Evolutionary conservation across 208 protist genomes (phyloP), one percentile per base, ranked within the genome.

Genomic region (Acanthamoeba triangularis): DNA sequence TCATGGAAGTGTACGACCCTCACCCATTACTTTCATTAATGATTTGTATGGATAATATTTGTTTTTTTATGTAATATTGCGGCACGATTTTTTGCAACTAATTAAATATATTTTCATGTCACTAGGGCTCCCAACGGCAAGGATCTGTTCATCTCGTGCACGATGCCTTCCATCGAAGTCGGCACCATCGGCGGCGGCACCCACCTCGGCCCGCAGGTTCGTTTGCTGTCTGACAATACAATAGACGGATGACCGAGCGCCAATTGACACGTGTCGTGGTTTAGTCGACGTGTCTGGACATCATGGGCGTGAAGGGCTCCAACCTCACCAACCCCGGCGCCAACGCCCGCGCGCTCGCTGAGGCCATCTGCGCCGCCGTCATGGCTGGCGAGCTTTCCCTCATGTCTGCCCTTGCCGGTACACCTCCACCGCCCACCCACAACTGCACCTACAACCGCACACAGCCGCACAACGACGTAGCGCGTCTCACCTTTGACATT

Each of bases 101-200:
- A 28, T 28, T 35, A 30, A 16, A 85, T 85, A 25, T 11, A 91
- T 74, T n/a, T 28, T 14, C 3, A 35, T 14, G 28, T n/a, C n/a
- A 16, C 1, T 78, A 94, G 90, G 0, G 72, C 72, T 23, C 78
- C 97, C 54, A 98, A 98, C 52, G 96, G 97, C 44, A 78, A 96
- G n/a, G 98, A 99, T 96, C 97, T 99, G 61, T 97, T 99, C 94
- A 98, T 99, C 30, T 99, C 98, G 37, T 98, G 99, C 85, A 99
- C 98, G 30, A 99, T 99, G 99, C 99, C 99, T 16, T 99, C 98
- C 69, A 98, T 99, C 65, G 99, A 99, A 97, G 99, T 99, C 44
- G 99, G 99, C 63, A 99, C 99, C n/a, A 98, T 99, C 47, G 99
- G 99, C 78, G 99, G 99, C 67, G 99, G 99, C 56, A 99, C 99